Conservation (phyloP, 2,329 filamentous ascomycete genomes). For the Fusarium tupiense region DNA sequence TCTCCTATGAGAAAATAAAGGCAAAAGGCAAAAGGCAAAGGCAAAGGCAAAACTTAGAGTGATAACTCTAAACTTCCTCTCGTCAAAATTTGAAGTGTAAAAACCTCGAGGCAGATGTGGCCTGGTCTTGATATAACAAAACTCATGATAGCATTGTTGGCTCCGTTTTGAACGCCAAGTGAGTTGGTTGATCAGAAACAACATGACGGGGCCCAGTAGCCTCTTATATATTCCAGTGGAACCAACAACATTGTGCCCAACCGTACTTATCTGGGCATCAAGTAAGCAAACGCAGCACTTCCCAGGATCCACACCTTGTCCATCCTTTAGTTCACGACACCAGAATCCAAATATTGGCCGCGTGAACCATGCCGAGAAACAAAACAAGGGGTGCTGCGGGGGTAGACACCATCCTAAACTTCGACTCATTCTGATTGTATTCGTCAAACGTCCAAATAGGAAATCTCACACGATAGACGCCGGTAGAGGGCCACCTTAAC, state of each 20-base stretch:
- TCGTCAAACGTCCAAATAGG: not conserved
- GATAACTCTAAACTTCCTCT: not conserved
- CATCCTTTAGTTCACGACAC: constrained; percentile 17
- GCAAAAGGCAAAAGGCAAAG: not conserved
- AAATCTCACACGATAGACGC: not conserved
- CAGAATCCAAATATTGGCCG: constrained; percentile 11
- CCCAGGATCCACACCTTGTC: constrained; percentile 14
- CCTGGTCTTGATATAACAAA: not conserved
- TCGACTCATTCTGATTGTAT: constrained; percentile 23
- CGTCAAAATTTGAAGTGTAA: not conserved
- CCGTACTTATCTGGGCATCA: constrained; percentile 2
- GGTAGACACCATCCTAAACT: constrained; percentile 18
- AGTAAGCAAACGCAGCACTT: constrained; percentile 11
- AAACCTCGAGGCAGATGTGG: not conserved
- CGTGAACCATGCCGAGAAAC: constrained; percentile 28
- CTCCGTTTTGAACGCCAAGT: not conserved
- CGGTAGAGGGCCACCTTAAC: not conserved
- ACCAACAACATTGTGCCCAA: not conserved
- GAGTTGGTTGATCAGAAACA: not conserved
- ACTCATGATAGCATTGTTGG: not conserved
- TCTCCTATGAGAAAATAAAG: not conserved
- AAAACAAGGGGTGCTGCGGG: constrained; percentile 12
- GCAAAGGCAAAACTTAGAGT: not conserved
- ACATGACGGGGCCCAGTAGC: constrained; percentile 6
- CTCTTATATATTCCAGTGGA: constrained; percentile 26